Conservation (phyloP, 1,284 basidiomycete species). For the Cutaneotrichosporon sp. region DNA sequence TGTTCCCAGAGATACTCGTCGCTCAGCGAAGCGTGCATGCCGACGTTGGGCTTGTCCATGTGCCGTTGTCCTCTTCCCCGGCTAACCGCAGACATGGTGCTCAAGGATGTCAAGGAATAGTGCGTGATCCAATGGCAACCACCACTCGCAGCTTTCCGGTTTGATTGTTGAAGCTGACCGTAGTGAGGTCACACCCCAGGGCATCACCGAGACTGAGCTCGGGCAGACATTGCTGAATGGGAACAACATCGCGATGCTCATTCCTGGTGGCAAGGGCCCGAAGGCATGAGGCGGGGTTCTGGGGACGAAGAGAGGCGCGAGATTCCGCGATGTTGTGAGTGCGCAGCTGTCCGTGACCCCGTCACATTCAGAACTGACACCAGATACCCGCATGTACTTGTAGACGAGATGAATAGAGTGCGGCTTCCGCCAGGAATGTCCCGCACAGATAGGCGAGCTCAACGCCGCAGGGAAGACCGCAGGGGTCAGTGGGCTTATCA, state of each 20-base stretch:
- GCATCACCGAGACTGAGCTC: constrained; percentile 73
- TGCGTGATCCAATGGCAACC: constrained; percentile 48
- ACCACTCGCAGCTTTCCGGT: background rate
- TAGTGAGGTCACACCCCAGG: constrained; percentile 80
- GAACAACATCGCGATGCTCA: constrained; percentile 88
- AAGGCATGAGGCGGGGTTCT: constrained; percentile 5
- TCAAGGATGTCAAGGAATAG: constrained; percentile 97
- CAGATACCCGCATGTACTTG: constrained; percentile 1
- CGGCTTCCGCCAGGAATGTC: too few species aligned
- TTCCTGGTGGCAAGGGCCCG: constrained; percentile 19
- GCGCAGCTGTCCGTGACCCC: too few species aligned
- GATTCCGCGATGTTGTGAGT: too few species aligned
- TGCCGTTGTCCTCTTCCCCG: too few species aligned
- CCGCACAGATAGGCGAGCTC: too few species aligned
- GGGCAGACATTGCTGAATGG: constrained; percentile 92
- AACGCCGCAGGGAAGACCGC: too few species aligned
- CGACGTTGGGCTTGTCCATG: too few species aligned
- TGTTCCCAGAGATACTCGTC: too few species aligned
- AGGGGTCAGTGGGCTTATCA: too few species aligned
- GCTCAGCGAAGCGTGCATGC: too few species aligned
- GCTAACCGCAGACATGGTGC: constrained; percentile 76
- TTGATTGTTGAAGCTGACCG: background rate
- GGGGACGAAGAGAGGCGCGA: background rate
- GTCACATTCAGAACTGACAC: background rate
- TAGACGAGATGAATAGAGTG: background rate